Evolutionary conservation across 441 rosid species (phyloP).

Genomic region (Codiaeum variegatum): DNA sequence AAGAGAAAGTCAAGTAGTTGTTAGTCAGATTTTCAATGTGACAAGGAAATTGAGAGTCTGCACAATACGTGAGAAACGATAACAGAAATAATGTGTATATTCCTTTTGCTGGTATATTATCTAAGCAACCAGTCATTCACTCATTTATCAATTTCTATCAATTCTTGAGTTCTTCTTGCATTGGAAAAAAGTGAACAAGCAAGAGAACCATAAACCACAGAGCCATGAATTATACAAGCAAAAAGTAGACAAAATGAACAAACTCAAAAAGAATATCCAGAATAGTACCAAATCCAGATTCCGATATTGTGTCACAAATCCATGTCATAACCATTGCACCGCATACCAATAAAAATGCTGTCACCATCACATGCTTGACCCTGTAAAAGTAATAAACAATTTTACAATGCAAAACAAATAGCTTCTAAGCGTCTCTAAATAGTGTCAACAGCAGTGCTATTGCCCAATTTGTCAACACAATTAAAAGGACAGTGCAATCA

Average conservation of each 20-base stretch:
- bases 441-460: background rate
- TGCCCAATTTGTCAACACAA: background rate
- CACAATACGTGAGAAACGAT: background rate
- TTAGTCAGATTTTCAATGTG: too few species aligned
- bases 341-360: constrained; percentile 67
- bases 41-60: constrained; percentile 18
- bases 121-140: background rate
- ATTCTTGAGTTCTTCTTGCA: background rate
- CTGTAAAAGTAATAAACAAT: constrained; percentile 36
- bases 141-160: background rate
- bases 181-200: constrained; percentile 6
- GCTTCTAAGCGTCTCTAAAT: background rate
- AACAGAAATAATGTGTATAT: background rate
- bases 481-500: background rate
- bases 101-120: background rate
- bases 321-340: constrained; percentile 93
- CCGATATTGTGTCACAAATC: constrained; percentile 91
- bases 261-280: constrained; percentile 8
- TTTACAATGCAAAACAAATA: background rate
- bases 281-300: constrained; percentile 87
- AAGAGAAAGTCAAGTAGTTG: too few species aligned
- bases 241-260: background rate
- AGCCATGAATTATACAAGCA: background rate
- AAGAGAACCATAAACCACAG: background rate
- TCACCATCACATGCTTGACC: constrained; percentile 79